Conservation (phyloP, 192 early-diverging fungal genomes). For the Coemansia sp. region DNA sequence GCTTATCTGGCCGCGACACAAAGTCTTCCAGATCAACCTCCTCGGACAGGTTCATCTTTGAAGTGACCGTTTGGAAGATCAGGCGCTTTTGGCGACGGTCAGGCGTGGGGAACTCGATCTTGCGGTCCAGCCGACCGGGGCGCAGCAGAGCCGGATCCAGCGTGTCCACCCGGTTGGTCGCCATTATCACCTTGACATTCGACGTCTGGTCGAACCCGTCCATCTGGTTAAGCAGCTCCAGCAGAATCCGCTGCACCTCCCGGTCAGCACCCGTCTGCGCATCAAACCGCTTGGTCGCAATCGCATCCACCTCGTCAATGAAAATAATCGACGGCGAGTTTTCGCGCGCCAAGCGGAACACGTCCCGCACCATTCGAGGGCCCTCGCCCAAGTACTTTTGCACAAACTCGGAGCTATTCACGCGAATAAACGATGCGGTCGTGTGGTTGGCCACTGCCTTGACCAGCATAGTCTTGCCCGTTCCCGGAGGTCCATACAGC, state of each 20-base stretch:
- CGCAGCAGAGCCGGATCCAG: conserved; percentile 95
- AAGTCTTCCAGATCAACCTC: conserved; percentile 99
- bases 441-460: conserved; percentile 99
- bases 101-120: conserved; percentile 98
- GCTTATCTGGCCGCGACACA: conserved; percentile 93
- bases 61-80: conserved; percentile 93
- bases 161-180: conserved; percentile 96
- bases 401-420: conserved; percentile 97
- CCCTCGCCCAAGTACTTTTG: conserved; percentile 99
- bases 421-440: conserved; percentile 92
- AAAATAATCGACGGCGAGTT: conserved; percentile 98
- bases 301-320: conserved; percentile 98
- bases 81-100: conserved; percentile 96
- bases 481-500: conserved; percentile 97
- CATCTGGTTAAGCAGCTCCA: conserved; percentile 98
- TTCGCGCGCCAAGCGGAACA: conserved; percentile 93
- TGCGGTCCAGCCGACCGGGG: conserved; percentile 95
- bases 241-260: conserved; percentile 96
- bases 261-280: conserved; percentile 98
- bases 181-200: conserved; percentile 99
- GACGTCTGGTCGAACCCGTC: conserved; percentile 98
- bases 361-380: conserved; percentile 95
- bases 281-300: conserved; percentile 98
- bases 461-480: conserved; percentile 98
- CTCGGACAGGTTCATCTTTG: conserved; percentile 96